Evolutionary conservation across 2,329 filamentous ascomycete genomes (phyloP), one percentile per base, ranked within the genome.

Genomic region (Diplodia seriata): DNA sequence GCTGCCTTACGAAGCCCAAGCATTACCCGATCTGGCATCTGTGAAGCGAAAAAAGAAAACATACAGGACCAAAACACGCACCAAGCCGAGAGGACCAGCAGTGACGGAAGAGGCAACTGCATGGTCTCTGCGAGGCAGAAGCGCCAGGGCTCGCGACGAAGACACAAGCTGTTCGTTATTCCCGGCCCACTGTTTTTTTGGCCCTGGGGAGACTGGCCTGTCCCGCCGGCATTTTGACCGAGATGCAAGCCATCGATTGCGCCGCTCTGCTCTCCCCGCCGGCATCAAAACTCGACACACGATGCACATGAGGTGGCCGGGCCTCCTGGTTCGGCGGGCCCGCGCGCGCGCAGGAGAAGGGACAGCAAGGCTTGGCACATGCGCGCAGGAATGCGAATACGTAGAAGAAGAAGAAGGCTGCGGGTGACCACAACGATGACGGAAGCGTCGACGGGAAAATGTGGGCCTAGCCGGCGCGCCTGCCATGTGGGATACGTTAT

Each of bases 101-200:
- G 18, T 9, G 43, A 47, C 43, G 12, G 43, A 47, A 20, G n/a
- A 14, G 43, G 43, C 14, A 47, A 20, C 43, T 47, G 43, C 43
- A 47, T 18, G 43, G 43, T 47, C 43, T 47, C n/a, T 20, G 18
- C n/a, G n/a, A n/a, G 43, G 43, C 26, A 26, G 20, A 47, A 20
- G 18, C n/a, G 43, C 43, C 43, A 20, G 43, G 43, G 43, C 43
- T 47, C 7, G 20, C 8, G 18, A n/a, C 43, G 43, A n/a, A 20
- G n/a, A 47, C 26, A 55, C 26, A n/a, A 36, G 31, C 33, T n/a
- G 29, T 7, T 23, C 20, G 29, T 56, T 56, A 56, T 56, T 56
- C 7, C 31, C 54, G 54, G 54, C 54, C 54, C 54, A 56, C 53
- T 38, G 23, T 33, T 31, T 26, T 4, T 18, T 9, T 15, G 12